Base-by-base conservation (phyloP, 2,329 filamentous ascomycete species). In the Venturia effusa region DNA sequence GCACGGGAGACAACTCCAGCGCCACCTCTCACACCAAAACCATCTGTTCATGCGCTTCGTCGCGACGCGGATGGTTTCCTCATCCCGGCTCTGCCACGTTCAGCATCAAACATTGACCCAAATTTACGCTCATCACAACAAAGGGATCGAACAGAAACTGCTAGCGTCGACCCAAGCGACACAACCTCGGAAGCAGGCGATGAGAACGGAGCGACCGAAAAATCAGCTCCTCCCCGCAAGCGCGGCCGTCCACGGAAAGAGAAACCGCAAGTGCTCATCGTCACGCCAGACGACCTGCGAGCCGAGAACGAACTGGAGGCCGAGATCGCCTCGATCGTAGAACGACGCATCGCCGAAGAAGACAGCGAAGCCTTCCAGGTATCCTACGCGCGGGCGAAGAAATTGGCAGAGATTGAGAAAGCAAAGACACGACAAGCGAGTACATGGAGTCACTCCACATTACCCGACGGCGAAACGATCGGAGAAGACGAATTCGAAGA, bases 401-500 rank as follows among this genome's bases (percentile, higher is more conserved):
- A 27, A 24, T 32, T 63, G 19, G 61, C 61, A 24, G 61, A 63
- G n/a, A 57, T 51, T 17, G 45, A 63, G 15, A 51, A 63, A 27
- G 30, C 19, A 40, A 63, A 63, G 17, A 22, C 24, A 41, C 24
- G 59, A 40, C 32, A 37, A 24, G n/a, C 43, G 19, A 54, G 41
- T 22, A 64, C 61, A 34, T 64, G 62, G 62, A 27, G 41, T 6
- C 62, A 41, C 51, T 64, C 61, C 11, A 55, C 37, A 17, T 19
- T 61, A 6, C 45, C 45, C 27, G 11, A 41, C 4, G 32, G 27
- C 48, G 63, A 64, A 48, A 34, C 17, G 13, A 64, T 64, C 59
- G 63, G n/a, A n/a, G 89, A 89, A 64, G 84, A 89, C 64, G 92
- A 97, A 71, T 97, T 97, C 70, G 89, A 87, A 43, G 86, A 95